Percentiles rank a stretch among this genome's conserved stretches.
Conservation (phyloP, 2,329 filamentous ascomycete genomes). For the Bertia moriformis region DNA sequence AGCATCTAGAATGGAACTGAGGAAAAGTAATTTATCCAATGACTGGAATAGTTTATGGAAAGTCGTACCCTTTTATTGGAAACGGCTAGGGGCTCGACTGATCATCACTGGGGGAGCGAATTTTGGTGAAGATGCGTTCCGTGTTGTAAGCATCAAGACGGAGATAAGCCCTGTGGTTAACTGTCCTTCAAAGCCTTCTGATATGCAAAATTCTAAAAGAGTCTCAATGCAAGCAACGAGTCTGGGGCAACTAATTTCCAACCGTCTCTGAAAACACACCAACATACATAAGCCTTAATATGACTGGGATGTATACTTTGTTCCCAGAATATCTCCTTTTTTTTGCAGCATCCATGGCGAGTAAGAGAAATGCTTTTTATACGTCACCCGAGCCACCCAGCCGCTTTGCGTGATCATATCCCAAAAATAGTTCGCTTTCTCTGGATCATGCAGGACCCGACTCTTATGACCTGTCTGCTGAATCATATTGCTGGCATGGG, state of each 20-base stretch:
- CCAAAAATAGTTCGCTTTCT: conserved; percentile 4
- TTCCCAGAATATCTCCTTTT: not conserved
- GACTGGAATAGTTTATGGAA: conserved; percentile 5
- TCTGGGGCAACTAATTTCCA: conserved; percentile 3
- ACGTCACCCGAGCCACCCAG: conserved; percentile 3
- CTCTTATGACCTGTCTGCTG: not conserved
- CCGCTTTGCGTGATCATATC: conserved; percentile 3
- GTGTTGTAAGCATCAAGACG: conserved; percentile 5
- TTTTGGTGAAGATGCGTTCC: conserved; percentile 3
- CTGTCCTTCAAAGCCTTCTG: conserved; percentile 5
- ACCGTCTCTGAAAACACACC: not conserved
- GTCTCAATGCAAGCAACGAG: conserved; percentile 6
- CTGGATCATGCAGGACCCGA: conserved; percentile 3
- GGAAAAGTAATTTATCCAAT: conserved; percentile 7
- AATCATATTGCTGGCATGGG: not conserved
- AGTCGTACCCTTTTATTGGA: not conserved
- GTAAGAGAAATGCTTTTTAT: conserved; percentile 2
- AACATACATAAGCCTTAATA: not conserved
- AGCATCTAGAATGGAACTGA: conserved; percentile 8
- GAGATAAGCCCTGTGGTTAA: conserved; percentile 3
- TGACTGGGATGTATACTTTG: not conserved
- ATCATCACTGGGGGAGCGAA: conserved; percentile 5
- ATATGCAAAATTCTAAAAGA: conserved; percentile 6
- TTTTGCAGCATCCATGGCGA: not conserved
- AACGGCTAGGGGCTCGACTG: not conserved